These are phyloP conservation scores for Saccharomycopsis hybrid DNA, from an alignment of 1,139 yeast species.

Conservation along the genomic window DNA sequence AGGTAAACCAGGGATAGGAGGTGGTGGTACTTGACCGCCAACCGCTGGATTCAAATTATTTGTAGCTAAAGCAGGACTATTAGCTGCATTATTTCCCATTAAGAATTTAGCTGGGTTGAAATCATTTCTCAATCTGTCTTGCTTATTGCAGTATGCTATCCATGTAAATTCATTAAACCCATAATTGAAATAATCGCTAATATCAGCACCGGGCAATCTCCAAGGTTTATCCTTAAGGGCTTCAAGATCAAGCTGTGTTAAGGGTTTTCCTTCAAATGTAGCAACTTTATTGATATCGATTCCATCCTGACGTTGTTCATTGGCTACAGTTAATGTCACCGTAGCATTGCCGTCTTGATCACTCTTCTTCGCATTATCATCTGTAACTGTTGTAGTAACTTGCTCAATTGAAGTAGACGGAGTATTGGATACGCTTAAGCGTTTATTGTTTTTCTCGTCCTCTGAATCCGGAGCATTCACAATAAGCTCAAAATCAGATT, in stretches of 20 bases:
- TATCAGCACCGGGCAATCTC: slow-evolving; percentile 95
- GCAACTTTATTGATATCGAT: slow-evolving; percentile 79
- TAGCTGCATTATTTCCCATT: slow-evolving; percentile 18
- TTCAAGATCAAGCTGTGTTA: slow-evolving; percentile 78
- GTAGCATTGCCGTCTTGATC: slow-evolving; percentile 21
- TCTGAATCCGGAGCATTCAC: slow-evolving; percentile 42
- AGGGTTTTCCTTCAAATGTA: slow-evolving; percentile 72
- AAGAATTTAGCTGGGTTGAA: slow-evolving; percentile 30
- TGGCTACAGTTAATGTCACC: slow-evolving; percentile 30
- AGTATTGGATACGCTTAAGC: neutral
- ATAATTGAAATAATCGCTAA: slow-evolving; percentile 88
- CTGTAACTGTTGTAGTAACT: neutral
- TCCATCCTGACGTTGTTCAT: slow-evolving; percentile 35
- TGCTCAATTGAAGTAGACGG: neutral
- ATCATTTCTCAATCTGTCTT: slow-evolving; percentile 52
- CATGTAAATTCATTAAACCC: slow-evolving; percentile 96
- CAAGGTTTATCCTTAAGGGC: slow-evolving; percentile 91
- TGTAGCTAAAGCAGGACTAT: neutral
- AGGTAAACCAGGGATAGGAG: slow-evolving; percentile 16
- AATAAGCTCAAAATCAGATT: slow-evolving; percentile 49
- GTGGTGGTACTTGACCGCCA: neutral
- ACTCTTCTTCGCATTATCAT: slow-evolving; percentile 11
- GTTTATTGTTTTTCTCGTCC: neutral
- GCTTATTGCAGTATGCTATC: slow-evolving; percentile 88
- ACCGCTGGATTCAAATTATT: neutral